Evolutionary conservation across 1,284 basidiomycete genomes (phyloP), one percentile per base, ranked within the genome.

Genomic region (Trametes hirsuta): DNA sequence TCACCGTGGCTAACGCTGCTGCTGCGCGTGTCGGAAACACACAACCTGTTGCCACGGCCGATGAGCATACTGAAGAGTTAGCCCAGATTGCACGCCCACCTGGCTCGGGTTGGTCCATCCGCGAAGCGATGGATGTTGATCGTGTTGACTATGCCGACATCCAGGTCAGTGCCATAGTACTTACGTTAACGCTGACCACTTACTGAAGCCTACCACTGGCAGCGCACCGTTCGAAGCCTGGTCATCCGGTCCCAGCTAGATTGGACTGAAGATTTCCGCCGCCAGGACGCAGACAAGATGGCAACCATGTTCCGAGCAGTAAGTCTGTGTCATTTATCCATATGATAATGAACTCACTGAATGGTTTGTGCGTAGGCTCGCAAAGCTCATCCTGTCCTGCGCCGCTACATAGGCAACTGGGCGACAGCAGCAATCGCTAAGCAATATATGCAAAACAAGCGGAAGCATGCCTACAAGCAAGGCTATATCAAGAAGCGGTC

Each of bases 371-470:
- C n/a, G 24, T 22, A 65, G 63, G 60, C 63, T 1, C 47, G 58
- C 35, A 42, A 62, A 15, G 37, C 36, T 2, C 45, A 59, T 21
- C 57, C 54, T 0, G 41, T 59, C 24, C 35, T 63, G n/a, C 14
- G 21, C 1, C 42, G 37, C 12, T 64, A 53, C 22, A 9, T 47
- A 12, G 40, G 47, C 41, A 51, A 56, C 47, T 64, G 63, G 63
- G 49, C 51, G 0, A 59, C 59, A 1, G 63, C 56, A 0, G 63
- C 50, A 6, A 45, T 64, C 2, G 53, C 50, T 0, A 46, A 47
- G n/a, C 55, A 55, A 46, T 64, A 50, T 22, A 42, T 64, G 48
- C 53, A 52, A 15, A 64, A 64, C 49, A 52, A 41, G 36, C 52
- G 63, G 6, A 59, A 56, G 41, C 37, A 64, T 21, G 55, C 59